These are phyloP conservation scores for Corchorus capsularis DNA, from an alignment of 345 rosid species.

Conservation along the genomic window DNA sequence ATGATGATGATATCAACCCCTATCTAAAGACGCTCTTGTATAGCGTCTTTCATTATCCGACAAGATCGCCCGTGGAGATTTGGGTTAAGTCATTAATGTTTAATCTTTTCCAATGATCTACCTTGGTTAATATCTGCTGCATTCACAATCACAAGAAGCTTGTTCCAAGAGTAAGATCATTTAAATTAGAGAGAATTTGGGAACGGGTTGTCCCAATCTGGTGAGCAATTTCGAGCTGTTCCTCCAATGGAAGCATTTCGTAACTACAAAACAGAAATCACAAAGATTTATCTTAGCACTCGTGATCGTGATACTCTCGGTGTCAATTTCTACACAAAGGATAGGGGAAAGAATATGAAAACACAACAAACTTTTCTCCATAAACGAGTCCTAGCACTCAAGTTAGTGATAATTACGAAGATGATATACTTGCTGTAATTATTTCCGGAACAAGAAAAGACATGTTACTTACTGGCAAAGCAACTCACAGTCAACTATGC, in stretches of 20 bases:
- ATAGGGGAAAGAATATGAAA: not conserved
- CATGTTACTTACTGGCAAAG: slow-evolving; percentile 85
- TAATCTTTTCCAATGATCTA: not conserved
- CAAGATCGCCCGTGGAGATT: not conserved
- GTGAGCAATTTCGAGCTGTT: slow-evolving; percentile 79
- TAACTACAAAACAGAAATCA: slow-evolving; percentile 55
- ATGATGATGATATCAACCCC: not conserved
- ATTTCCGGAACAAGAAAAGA: slow-evolving; percentile 8
- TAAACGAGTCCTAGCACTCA: not conserved
- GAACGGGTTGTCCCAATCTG: slow-evolving; percentile 88
- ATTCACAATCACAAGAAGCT: slow-evolving; percentile 89
- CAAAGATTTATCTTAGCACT: not conserved
- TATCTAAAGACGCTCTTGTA: not conserved
- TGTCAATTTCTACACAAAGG: not conserved
- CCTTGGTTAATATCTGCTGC: not conserved
- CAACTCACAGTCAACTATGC: slow-evolving; percentile 90
- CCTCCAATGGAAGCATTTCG: slow-evolving; percentile 88
- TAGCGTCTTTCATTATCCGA: not conserved
- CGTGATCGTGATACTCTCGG: no score
- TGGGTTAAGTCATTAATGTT: not conserved
- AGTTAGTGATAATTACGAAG: not conserved
- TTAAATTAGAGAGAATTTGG: slow-evolving; percentile 75
- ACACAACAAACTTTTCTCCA: not conserved
- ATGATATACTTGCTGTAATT: no score
- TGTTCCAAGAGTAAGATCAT: slow-evolving; percentile 80